Evolutionary conservation across 2,329 filamentous ascomycete species (phyloP), one percentile per base, ranked within the genome.

Genomic region (Chalara sp.): DNA sequence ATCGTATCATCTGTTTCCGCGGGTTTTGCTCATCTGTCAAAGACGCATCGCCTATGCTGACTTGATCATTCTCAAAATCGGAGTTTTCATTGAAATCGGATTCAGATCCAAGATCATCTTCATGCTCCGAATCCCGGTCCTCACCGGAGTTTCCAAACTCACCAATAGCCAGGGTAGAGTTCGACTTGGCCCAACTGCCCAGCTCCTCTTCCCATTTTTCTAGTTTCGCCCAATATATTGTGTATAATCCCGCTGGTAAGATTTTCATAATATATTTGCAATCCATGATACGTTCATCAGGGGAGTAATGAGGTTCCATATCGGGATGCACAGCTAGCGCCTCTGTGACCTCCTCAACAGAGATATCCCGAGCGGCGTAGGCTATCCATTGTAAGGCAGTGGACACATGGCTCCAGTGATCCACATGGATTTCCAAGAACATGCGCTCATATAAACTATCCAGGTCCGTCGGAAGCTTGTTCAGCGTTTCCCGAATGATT

Each of bases 351-450:
- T 46, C 31, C 6, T 3, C 21, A 11, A 53, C 5, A 12, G 21
- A 30, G 6, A 39, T 30, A 13, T 37, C 21, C 6, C 55, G 37
- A 1, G 31, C 45, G 7, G 59, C 44, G 32, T 49, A 59, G 3
- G 56, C 41, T 5, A 66, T 46, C 57, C 56, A 66, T 46, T 53
- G 46, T 5, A 66, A 50, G 13, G 63, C 54, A 8, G 28, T 33
- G 11, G 8, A 29, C 28, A 44, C 52, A 6, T 40, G 31, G 5
- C 44, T 11, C 13, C 49, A 35, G 28, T 58, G 28, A 1, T 35
- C 21, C 6, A 44, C 37, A 4, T 47, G 11, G 12, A 58, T 51
- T 0, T 51, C 44, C 31, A 28, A 10, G 5, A 55, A 13, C 10
- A 51, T 46, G 31, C 50, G 32, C 6, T 51, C 32, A 33, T 58